Evolutionary conservation across 352 stramenopile genomes (phyloP).

Genomic region (Globisporangium orthogonon): DNA sequence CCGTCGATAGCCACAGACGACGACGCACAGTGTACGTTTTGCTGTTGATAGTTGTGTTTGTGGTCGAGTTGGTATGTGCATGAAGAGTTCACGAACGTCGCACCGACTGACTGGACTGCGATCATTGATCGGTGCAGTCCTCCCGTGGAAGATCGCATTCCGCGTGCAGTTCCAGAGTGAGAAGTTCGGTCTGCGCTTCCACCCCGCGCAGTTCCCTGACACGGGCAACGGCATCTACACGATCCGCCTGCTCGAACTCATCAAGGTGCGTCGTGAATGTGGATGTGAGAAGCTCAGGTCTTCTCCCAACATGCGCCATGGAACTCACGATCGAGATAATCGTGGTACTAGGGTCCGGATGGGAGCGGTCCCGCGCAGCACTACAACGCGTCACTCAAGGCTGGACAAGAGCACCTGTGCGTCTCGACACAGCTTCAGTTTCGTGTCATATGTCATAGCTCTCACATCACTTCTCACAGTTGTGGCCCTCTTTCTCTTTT

Average conservation of each 20-base stretch:
- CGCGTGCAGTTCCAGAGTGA: constrained; percentile 77
- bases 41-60: neutral
- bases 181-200: constrained; percentile 75
- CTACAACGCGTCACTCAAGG: constrained; percentile 61
- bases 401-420: constrained; percentile 57
- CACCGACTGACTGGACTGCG: neutral
- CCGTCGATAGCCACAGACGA: constrained; percentile 38
- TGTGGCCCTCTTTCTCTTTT: neutral
- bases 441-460: too few species aligned
- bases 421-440: neutral
- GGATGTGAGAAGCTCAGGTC: neutral
- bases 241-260: constrained; percentile 73
- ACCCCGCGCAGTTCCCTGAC: constrained; percentile 69
- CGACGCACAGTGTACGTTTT: constrained; percentile 31
- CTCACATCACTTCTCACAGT: neutral
- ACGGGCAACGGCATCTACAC: constrained; percentile 83
- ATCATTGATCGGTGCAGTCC: constrained; percentile 16
- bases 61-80: too few species aligned
- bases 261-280: constrained; percentile 22
- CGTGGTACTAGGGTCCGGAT: constrained; percentile 24
- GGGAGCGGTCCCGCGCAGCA: constrained; percentile 52
- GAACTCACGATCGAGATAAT: neutral
- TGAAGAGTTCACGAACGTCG: neutral
- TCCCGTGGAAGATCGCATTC: constrained; percentile 83
- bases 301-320: neutral